Percentiles rank a stretch among this genome's conserved stretches.
These are phyloP conservation scores for Globisporangium megalacanthum DNA, from an alignment of 352 stramenopile genomes.

Conservation along the genomic window DNA sequence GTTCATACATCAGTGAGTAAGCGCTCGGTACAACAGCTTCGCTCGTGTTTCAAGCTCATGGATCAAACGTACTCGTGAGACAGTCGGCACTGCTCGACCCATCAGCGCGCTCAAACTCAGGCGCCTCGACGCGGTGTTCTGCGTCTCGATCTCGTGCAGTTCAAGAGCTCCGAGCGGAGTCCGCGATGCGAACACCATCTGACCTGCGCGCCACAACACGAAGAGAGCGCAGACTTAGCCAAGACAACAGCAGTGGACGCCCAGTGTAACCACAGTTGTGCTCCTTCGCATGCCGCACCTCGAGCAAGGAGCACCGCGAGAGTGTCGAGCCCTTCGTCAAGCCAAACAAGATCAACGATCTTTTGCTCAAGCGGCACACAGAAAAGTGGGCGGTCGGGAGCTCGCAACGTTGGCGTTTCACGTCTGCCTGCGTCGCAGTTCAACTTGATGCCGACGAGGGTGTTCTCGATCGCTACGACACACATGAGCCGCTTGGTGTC, in stretches of 20 bases:
- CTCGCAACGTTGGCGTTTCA: background rate
- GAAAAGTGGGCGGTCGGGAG: too few relatives aligned
- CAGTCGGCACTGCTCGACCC: conserved; percentile 10
- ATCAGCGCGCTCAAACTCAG: conserved; percentile 20
- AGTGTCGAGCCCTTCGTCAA: background rate
- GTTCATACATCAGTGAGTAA: background rate
- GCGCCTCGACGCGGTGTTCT: conserved; percentile 14
- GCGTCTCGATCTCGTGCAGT: conserved; percentile 12
- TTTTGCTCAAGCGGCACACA: background rate
- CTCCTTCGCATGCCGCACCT: conserved; percentile 14
- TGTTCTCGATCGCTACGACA: conserved; percentile 2
- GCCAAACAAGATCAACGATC: conserved; percentile 6
- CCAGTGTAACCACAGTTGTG: too few relatives aligned
- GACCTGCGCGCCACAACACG: conserved; percentile 11
- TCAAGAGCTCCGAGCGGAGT: conserved; percentile 1
- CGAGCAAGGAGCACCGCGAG: conserved; percentile 26
- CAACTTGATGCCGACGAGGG: background rate
- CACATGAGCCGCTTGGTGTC: conserved; percentile 1
- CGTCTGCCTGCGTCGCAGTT: background rate
- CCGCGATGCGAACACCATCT: conserved; percentile 9
- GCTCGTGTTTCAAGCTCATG: background rate
- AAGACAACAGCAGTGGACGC: background rate
- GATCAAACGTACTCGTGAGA: conserved; percentile 10
- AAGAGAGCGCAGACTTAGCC: background rate
- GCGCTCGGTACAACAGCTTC: background rate